Percentiles rank a stretch among this genome's conserved stretches.
phyloP scores from a whole-genome alignment of 1,139 yeast species.

The Lodderomyces pseudojiufengensis region DNA sequence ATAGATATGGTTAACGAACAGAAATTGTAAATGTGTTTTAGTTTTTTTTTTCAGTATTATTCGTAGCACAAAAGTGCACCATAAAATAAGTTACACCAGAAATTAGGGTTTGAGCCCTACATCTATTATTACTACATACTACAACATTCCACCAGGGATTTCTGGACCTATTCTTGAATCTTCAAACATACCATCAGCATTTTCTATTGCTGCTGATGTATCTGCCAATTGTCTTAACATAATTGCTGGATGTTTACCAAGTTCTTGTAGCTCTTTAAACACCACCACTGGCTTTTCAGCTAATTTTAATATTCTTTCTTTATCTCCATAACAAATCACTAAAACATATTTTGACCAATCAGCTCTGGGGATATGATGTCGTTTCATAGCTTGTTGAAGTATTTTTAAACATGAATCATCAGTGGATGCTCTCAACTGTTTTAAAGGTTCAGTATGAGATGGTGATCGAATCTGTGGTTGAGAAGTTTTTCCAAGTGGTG shows the following conservation, averaged over 20 bases:
- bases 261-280: conserved; percentile 83
- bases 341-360: conserved; percentile 90
- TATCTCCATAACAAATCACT: conserved; percentile 87
- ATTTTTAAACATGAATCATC: conserved; percentile 92
- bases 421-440: conserved; percentile 80
- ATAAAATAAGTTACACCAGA: not conserved
- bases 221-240: conserved; percentile 82
- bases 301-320: conserved; percentile 76
- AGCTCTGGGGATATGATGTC: conserved; percentile 73
- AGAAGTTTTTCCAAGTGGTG: not conserved
- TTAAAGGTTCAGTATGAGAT: conserved; percentile 59
- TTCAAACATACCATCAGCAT: conserved; percentile 34
- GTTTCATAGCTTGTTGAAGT: conserved; percentile 82
- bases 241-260: conserved; percentile 87
- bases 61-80: too few species aligned
- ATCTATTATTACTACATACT: conserved; percentile 4
- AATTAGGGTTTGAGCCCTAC: conserved; percentile 2
- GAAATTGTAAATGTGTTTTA: too few species aligned
- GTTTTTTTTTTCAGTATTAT: too few species aligned
- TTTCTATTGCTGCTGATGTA: conserved; percentile 24
- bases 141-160: conserved; percentile 56
- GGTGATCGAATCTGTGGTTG: not conserved
- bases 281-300: conserved; percentile 87
- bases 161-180: conserved; percentile 45
- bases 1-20: too few species aligned